Base-by-base conservation (phyloP, 805 yeast species). In the Blastobotrys attinorum region DNA sequence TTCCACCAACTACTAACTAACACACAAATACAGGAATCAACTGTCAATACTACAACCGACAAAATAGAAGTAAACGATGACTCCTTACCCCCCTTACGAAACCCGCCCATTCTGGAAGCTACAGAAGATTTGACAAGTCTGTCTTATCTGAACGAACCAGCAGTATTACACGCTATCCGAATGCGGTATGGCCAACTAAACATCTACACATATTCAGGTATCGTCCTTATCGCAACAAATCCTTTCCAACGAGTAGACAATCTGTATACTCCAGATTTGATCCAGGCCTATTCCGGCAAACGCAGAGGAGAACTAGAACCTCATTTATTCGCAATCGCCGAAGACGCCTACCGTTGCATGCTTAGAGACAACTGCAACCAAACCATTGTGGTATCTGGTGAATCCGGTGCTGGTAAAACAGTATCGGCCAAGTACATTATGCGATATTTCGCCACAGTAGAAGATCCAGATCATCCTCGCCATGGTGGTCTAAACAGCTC, bases 321-420 rank as follows among this genome's bases (percentile, higher is more conserved):
- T 3, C 98, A 90, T 70, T 71, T 90, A 60, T 90, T 90, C 64
- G 96, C 97, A 37, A 90, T 90, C 55, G 97, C 98, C 22, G 97
- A 89, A 64, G 97, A 92, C 58, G 97, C 97, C 4, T 89, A 88
- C 62, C 75, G 96, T 56, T 82, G 95, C 60, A 90, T 90, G 98
- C 83, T 84, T 57, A 73, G 81, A 39, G 94, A 87, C 55, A 70
- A 76, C 33, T 73, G 77, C 55, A 89, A 90, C 67, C 98, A 90
- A 67, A 90, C 98, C 1, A 89, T 90, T 50, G 96, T 90, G 15
- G 97, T 90, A 15, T 79, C 89, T 55, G 98, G 98, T 66, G 98
- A 90, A 66, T 85, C 96, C 4, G 98, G 98, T 65, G 97, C 98
- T 22, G 98, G 98, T 64, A 92, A 90, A 59, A 92, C 97, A 3